Evolutionary conservation across 768 basidiomycete genomes (phyloP), one percentile per base, ranked within the genome.

Genomic region (Xerocomus brunneocitrinus): DNA sequence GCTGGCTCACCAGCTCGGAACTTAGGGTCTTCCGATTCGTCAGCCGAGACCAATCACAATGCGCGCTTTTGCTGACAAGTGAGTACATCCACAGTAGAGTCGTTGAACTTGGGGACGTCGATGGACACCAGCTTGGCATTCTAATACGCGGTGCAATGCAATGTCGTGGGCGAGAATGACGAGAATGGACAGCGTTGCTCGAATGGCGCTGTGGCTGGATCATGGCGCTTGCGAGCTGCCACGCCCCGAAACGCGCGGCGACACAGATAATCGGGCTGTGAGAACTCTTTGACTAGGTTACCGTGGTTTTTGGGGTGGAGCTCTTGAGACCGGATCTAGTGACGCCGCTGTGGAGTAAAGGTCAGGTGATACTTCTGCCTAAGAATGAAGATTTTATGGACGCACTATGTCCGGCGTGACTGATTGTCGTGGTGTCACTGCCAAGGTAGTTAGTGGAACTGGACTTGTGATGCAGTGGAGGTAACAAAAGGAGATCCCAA

Each of bases 401-500:
- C 60, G 48, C 53, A 48, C 49, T 56, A 61, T 47, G 47, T 63
- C 61, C 60, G 61, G 19, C 19, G 19, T 19, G 19, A 1, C 19
- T 19, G 54, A 38, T 47, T 5, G 54, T 50, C 27, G 42, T n/a
- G 14, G 14, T 43, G 35, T 40, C 42, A 54, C 57, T 43, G 52
- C 51, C 55, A 19, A 12, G 19, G 22, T 24, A 40, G 39, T 40
- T 40, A 40, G 39, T 40, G 19, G 39, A 22, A 40, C 39, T 40
- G 19, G 22, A 22, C 34, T 34, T 39, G 31, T 19, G 41, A 25
- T 49, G 19, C 19, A 19, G 39, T 46, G 49, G 48, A 36, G 49
- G 52, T 46, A 24, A 50, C n/a, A 47, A 13, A 32, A 10, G 48
- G 16, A 8, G 22, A 38, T 38, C 25, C 44, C 36, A 19, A 19